phyloP scores from a whole-genome alignment of 495 filamentous ascomycete genomes.

The Neurospora pannonica region DNA sequence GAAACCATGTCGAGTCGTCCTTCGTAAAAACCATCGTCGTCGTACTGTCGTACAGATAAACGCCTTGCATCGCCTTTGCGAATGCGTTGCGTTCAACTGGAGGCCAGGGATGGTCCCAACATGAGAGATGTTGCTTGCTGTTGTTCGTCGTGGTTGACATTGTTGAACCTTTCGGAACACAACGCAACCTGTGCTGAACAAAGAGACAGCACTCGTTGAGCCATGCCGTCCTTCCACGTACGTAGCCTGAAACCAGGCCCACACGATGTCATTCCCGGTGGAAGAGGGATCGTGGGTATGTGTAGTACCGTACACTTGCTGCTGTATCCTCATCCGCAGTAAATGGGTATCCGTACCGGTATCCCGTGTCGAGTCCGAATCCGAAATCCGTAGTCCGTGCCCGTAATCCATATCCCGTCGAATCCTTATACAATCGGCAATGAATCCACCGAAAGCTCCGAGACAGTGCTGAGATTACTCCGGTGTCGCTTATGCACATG shows the following conservation, averaged over 20 bases:
- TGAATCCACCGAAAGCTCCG: not conserved
- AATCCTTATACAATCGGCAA: not conserved
- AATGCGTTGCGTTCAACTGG: not conserved
- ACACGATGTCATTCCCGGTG: not conserved
- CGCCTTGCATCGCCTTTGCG: not conserved
- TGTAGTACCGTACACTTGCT: not conserved
- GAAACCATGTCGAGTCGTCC: not conserved
- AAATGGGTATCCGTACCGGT: not conserved
- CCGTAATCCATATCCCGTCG: not conserved
- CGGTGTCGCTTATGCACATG: constrained; percentile 40
- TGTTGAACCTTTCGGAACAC: not conserved
- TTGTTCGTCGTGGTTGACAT: not conserved
- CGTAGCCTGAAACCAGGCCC: constrained; percentile 1
- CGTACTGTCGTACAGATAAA: not conserved
- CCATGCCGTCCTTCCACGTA: constrained; percentile 29
- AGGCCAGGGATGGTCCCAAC: not conserved
- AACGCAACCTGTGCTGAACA: not conserved
- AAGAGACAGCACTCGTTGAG: not conserved
- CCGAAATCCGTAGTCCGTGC: not conserved
- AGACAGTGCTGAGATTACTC: constrained; percentile 17
- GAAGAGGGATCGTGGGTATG: not conserved
- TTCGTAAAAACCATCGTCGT: not conserved
- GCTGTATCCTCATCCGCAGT: not conserved
- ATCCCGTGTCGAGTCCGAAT: not conserved
- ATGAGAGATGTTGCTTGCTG: not conserved